phyloP scores from a whole-genome alignment of 495 filamentous ascomycete genomes.

The Tuber umbilicatum region DNA sequence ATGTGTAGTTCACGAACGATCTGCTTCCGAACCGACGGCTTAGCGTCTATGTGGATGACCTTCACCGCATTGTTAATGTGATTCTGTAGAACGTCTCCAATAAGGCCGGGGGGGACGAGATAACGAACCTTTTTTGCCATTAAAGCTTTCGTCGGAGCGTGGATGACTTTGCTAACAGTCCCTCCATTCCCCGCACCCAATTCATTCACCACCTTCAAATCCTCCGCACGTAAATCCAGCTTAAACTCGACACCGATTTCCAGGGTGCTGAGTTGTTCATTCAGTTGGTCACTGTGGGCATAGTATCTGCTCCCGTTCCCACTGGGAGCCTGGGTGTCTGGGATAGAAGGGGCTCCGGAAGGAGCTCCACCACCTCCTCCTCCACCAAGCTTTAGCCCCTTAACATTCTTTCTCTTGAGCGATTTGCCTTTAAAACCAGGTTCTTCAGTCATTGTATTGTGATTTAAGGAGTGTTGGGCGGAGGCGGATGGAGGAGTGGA shows the following conservation, averaged over 20 bases:
- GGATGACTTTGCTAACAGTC: conserved; percentile 94
- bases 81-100: conserved; percentile 1
- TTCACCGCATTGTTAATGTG: conserved; percentile 42
- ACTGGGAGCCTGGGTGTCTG: conserved; percentile 9
- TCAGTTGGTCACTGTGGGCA: conserved; percentile 23
- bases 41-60: conserved; percentile 97
- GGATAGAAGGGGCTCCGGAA: conserved; percentile 6
- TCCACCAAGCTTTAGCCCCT: conserved; percentile 67
- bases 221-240: conserved; percentile 83
- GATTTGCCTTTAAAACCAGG: conserved; percentile 70
- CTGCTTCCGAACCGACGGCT: conserved; percentile 89
- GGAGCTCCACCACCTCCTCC: not conserved
- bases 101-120: not conserved
- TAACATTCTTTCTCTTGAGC: conserved; percentile 96
- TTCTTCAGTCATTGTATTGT: conserved; percentile 63
- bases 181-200: conserved; percentile 94
- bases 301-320: conserved; percentile 13
- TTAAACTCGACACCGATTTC: conserved; percentile 97
- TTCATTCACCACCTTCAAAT: conserved; percentile 87
- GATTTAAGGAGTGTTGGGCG: not conserved
- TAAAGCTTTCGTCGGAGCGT: conserved; percentile 85
- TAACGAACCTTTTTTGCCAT: conserved; percentile 88
- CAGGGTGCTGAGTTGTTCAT: conserved; percentile 54
- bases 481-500: not conserved
- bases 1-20: conserved; percentile 95